Evolutionary conservation across 2,329 filamentous ascomycete species (phyloP).

Genomic region (Gnomoniopsis sp.): DNA sequence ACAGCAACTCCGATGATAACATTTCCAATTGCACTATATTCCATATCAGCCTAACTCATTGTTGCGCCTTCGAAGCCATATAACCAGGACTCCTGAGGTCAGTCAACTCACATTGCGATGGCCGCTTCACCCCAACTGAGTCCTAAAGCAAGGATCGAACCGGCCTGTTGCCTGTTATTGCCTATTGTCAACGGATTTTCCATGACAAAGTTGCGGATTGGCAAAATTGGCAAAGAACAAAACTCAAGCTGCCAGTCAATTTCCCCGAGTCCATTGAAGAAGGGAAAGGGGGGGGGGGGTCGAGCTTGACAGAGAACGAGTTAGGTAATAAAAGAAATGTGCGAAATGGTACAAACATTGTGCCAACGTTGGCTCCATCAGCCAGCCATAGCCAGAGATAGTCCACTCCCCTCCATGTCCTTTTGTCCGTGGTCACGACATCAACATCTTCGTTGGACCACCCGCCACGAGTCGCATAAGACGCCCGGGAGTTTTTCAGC

Average conservation of each 20-base stretch:
- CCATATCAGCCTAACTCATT: neutral
- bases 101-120: conserved; percentile 21
- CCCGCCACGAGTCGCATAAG: conserved; percentile 14
- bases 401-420: conserved; percentile 20
- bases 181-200: neutral
- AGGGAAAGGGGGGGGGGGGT: no score
- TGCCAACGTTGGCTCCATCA: conserved; percentile 23
- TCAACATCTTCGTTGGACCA: conserved; percentile 21
- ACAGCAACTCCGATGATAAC: conserved; percentile 47
- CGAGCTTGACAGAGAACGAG: no score
- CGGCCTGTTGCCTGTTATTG: conserved; percentile 20
- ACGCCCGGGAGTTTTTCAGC: conserved; percentile 14
- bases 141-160: conserved; percentile 21
- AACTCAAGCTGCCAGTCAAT: no score
- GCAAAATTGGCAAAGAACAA: no score
- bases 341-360: conserved; percentile 14
- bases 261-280: no score
- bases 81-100: no score
- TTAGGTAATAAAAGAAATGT: no score
- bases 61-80: no score
- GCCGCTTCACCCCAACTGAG: conserved; percentile 23
- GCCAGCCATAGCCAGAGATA: conserved; percentile 23
- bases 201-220: neutral
- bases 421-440: conserved; percentile 15
- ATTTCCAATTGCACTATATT: conserved; percentile 15